These are phyloP conservation scores for Aspergillus hortae DNA, from an alignment of 2,329 filamentous ascomycete species.

Conservation along the genomic window DNA sequence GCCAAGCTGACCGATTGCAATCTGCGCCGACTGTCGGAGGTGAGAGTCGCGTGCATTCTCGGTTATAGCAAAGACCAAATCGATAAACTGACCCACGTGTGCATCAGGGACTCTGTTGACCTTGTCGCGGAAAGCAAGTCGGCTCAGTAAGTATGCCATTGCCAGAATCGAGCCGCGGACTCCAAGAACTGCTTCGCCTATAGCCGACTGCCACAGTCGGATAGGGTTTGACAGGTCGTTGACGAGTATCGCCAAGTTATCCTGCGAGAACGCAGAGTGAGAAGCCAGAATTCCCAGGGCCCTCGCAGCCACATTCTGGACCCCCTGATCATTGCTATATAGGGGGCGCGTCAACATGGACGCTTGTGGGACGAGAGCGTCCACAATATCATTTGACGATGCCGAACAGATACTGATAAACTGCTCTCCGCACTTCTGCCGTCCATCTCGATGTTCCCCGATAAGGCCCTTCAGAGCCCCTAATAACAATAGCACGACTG, in stretches of 20 bases:
- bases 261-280: slow-evolving; percentile 48
- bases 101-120: slow-evolving; percentile 28
- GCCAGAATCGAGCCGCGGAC: slow-evolving; percentile 60
- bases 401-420: slow-evolving; percentile 56
- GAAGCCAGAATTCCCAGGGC: slow-evolving; percentile 74
- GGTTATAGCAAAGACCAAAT: slow-evolving; percentile 51
- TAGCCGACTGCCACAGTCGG: slow-evolving; percentile 54
- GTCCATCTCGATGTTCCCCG: slow-evolving; percentile 36
- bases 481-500: slow-evolving; percentile 41
- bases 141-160: slow-evolving; percentile 56
- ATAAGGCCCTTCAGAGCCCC: slow-evolving; percentile 45
- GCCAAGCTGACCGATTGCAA: slow-evolving; percentile 59
- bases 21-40: slow-evolving; percentile 56
- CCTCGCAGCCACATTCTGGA: slow-evolving; percentile 64
- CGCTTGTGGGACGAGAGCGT: slow-evolving; percentile 48
- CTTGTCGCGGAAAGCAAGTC: slow-evolving; percentile 50
- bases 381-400: slow-evolving; percentile 51
- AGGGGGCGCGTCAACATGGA: slow-evolving; percentile 58
- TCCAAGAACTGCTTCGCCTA: slow-evolving; percentile 58
- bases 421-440: slow-evolving; percentile 45
- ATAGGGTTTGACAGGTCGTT: slow-evolving; percentile 46
- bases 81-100: slow-evolving; percentile 42
- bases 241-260: slow-evolving; percentile 43
- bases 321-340: slow-evolving; percentile 67
- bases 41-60: slow-evolving; percentile 52